Percentiles rank a stretch among this genome's conserved stretches.
phyloP scores from a whole-genome alignment of 1,139 yeast species.

The Hansenula sp. region DNA sequence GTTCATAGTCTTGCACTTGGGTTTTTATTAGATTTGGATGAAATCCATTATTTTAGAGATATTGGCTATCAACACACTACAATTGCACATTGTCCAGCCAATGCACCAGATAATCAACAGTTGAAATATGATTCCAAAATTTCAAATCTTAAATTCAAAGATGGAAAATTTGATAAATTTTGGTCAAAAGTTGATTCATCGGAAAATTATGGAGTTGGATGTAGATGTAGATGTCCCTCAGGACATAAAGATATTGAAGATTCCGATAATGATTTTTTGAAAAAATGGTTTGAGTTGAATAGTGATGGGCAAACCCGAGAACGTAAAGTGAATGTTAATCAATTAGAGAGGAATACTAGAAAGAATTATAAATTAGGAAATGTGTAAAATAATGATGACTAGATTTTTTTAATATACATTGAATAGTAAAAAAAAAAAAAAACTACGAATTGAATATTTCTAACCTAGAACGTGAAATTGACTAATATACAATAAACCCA shows the following conservation, averaged over 20 bases:
- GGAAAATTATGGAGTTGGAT: slow-evolving; percentile 63
- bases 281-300: slow-evolving; percentile 35
- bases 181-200: slow-evolving; percentile 40
- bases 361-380: not conserved
- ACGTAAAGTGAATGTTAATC: slow-evolving; percentile 1
- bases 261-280: slow-evolving; percentile 32
- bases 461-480: not conserved
- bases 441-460: not conserved
- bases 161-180: slow-evolving; percentile 13
- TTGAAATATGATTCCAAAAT: slow-evolving; percentile 35
- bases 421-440: too few species aligned
- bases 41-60: slow-evolving; percentile 85
- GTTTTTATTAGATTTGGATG: slow-evolving; percentile 58
- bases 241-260: slow-evolving; percentile 38
- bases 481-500: not conserved
- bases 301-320: slow-evolving; percentile 20
- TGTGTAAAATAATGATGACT: too few species aligned
- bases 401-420: too few species aligned
- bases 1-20: slow-evolving; percentile 84
- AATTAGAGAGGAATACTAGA: slow-evolving; percentile 5
- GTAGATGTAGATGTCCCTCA: slow-evolving; percentile 78
- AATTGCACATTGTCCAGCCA: slow-evolving; percentile 79
- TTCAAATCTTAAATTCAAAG: slow-evolving; percentile 7
- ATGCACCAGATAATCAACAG: slow-evolving; percentile 49
- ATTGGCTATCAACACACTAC: slow-evolving; percentile 83